Base-by-base conservation (phyloP, 129 eudicot genomes). In the Ambrosia artemisiifolia region DNA sequence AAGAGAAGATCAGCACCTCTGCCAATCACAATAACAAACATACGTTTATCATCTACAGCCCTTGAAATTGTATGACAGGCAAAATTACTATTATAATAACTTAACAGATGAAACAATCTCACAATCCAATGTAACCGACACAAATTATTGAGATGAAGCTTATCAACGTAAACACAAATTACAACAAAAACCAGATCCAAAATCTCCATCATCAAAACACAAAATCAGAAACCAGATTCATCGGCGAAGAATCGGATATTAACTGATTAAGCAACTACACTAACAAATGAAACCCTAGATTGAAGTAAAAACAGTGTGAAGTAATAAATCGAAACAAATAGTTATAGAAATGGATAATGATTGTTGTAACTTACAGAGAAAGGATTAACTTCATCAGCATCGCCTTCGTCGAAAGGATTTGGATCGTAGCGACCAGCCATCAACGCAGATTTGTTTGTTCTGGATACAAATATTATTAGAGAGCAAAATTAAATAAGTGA, bases 381-480 rank as follows among this genome's bases (percentile, higher is more conserved):
- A 4, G 82, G 82, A 56, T 78, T 78, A 44, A 78, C 82, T 64
- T 78, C 82, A 32, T 71, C 82, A 1, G 73, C 82, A 3, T 78
- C 65, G 12, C 65, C 65, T 60, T 60, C 78, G 63, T 78, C 78
- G 64, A 78, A 78, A 17, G 82, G 82, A 78, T 71, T 78, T 7
- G 82, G 82, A 78, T 78, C 82, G 53, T 38, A 78, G 20, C 82
- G 82, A 19, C 82, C 73, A 71, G 78, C 82, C 82, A 78, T 64
- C 36, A 40, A 28, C 67, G 16, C 67, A 42, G 33, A 65, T 1
- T 50, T 40, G 44, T 1, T 50, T 40, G 44, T 40, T 75, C 73
- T 55, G 56, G 59, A 53, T 63, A 71, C 3, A 12, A 24, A 54
- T 53, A 63, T 40, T 70, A 50, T 2, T 11, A 55, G 19, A 19